Evolutionary conservation across 2,329 filamentous ascomycete species (phyloP), one percentile per base, ranked within the genome.

Genomic region (Neonectria hederae): DNA sequence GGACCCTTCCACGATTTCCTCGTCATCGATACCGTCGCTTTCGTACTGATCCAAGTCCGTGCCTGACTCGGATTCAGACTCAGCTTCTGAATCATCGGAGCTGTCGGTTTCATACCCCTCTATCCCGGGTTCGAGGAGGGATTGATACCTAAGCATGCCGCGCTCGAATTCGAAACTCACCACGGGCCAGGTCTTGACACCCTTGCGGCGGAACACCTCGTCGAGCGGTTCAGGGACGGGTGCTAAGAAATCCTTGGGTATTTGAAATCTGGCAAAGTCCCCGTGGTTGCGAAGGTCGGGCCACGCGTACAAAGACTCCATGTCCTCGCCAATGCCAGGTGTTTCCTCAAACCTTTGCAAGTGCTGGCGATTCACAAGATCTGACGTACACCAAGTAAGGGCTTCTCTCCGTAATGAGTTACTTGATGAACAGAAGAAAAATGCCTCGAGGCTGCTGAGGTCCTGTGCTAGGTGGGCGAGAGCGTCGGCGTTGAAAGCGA

Each of bases 21-120:
- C 71, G 51, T 81, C 79, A 40, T 81, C 79, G 7, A 82, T 80
- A 0, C 78, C 78, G 0, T 80, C 78, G 46, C 79, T 79, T 42
- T 82, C 80, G 17, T 82, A 81, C 48, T 77, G 73, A 30, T 79
- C 69, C 2, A 67, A 49, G 19, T 72, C 68, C 1, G 59, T 45
- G 0, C 69, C 69, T 6, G 55, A 62, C 24, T 75, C 63, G 11
- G 59, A 59, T 0, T 74, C 62, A 32, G 26, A 32, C 1, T 57
- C 70, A 0, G 63, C 61, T 0, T 68, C 63, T 0, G 62, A 62
- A 26, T 69, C 65, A 7, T 70, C 65, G 0, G 70, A 67, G 5
- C 56, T 62, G n/a, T 68, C 62, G 8, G 63, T 59, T 5, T 68
- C 66, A 19, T 69, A 51, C 2, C 54, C 19, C 21, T 63, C 35